Percentiles rank a stretch among this genome's conserved stretches.
These are phyloP conservation scores for Lathyrus aphaca DNA, from an alignment of 306 rosid genomes.

Conservation along the genomic window DNA sequence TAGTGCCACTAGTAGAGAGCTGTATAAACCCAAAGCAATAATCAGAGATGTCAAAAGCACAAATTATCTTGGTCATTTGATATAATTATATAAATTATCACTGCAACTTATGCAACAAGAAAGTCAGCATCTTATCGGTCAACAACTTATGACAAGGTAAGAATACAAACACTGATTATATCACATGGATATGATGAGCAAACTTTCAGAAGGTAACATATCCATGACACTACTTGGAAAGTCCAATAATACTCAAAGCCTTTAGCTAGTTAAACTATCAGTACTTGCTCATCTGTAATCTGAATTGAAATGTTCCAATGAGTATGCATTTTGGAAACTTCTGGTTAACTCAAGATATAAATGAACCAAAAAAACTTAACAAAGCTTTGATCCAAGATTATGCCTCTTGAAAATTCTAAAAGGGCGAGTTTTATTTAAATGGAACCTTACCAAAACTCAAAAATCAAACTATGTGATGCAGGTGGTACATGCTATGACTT, in stretches of 20 bases:
- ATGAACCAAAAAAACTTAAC: constrained; percentile 23
- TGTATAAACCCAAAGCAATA: constrained; percentile 48
- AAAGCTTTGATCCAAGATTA: constrained; percentile 13
- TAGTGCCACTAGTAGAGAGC: constrained; percentile 72
- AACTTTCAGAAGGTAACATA: constrained; percentile 8
- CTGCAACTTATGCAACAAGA: constrained; percentile 1
- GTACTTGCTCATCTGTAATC: constrained; percentile 15
- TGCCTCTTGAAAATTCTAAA: constrained; percentile 27
- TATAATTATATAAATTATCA: constrained; percentile 5
- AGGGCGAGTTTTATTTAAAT: neutral
- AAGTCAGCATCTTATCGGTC: neutral
- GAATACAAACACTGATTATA: neutral
- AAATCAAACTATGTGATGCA: constrained; percentile 8
- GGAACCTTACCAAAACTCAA: neutral
- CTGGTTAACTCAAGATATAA: constrained; percentile 4
- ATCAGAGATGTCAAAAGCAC: constrained; percentile 26
- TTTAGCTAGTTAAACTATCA: constrained; percentile 7
- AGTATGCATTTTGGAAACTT: constrained; percentile 17
- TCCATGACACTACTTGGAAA: constrained; percentile 7
- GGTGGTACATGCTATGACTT: constrained; percentile 3
- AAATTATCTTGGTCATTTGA: constrained; percentile 11
- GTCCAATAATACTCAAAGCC: constrained; percentile 20
- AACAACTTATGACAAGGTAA: neutral
- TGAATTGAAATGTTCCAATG: constrained; percentile 31
- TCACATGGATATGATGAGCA: constrained; percentile 1